Conservation (phyloP, 768 basidiomycete species). For the Naganishia antarctica region DNA sequence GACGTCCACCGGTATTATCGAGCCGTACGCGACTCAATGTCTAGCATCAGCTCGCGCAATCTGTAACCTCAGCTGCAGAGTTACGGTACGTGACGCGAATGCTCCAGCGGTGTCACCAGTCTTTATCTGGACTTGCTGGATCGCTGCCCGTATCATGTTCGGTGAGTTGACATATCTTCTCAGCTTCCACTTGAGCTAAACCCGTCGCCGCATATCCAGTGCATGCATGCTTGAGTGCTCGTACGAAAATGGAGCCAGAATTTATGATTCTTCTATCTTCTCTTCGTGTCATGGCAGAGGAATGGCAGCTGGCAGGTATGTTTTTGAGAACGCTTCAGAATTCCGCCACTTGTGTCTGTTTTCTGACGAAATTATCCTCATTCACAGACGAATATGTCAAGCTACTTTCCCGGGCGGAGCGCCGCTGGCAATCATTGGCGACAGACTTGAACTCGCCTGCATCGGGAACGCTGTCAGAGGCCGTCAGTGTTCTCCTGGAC, state of each 20-base stretch:
- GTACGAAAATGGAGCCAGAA: slow-evolving; percentile 36
- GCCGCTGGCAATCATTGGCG: slow-evolving; percentile 36
- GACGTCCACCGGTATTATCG: slow-evolving; percentile 39
- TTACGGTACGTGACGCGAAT: slow-evolving; percentile 8
- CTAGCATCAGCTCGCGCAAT: slow-evolving; percentile 35
- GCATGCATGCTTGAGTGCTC: slow-evolving; percentile 38
- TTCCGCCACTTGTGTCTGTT: too few species aligned
- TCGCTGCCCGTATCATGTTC: slow-evolving; percentile 43
- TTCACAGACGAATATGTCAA: slow-evolving; percentile 41
- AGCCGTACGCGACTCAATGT: slow-evolving; percentile 42
- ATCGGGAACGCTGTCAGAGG: slow-evolving; percentile 32
- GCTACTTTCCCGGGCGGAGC: slow-evolving; percentile 43
- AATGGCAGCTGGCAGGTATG: slow-evolving; percentile 44
- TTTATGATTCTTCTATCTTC: slow-evolving; percentile 39
- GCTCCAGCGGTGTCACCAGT: slow-evolving; percentile 37
- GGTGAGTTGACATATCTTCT: slow-evolving; percentile 30
- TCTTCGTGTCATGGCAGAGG: slow-evolving; percentile 36
- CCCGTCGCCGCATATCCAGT: slow-evolving; percentile 27
- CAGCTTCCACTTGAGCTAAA: background rate
- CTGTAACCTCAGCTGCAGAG: slow-evolving; percentile 25
- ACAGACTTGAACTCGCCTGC: slow-evolving; percentile 34
- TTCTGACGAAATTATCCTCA: background rate
- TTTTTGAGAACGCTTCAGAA: too few species aligned
- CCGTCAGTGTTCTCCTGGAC: slow-evolving; percentile 46
- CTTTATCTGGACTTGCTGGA: slow-evolving; percentile 47